phyloP scores from a whole-genome alignment of 768 basidiomycete species.

The Suillus placidus region DNA sequence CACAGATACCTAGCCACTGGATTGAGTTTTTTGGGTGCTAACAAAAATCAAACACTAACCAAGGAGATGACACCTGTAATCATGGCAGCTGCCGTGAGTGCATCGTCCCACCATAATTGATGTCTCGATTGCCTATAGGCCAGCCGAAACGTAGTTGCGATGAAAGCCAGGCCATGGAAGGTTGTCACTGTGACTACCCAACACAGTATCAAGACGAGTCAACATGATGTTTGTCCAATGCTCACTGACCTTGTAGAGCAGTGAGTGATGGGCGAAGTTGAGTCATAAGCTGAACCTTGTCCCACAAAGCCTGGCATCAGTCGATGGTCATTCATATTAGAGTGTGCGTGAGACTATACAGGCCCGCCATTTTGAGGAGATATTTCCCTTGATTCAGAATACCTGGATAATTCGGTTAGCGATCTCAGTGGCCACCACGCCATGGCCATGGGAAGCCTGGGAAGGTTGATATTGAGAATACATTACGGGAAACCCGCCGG shows the following conservation, averaged over 20 bases:
- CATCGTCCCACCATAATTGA: constrained; percentile 15
- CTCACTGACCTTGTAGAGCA: neutral
- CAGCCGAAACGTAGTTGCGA: constrained; percentile 7
- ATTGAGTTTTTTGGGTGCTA: neutral
- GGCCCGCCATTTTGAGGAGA: neutral
- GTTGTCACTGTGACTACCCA: neutral
- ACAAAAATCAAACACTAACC: neutral
- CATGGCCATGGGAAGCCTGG: neutral
- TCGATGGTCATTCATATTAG: neutral
- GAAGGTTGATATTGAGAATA: neutral
- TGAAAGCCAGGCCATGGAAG: constrained; percentile 9
- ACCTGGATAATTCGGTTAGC: neutral
- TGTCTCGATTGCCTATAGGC: constrained; percentile 9
- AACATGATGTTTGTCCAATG: neutral
- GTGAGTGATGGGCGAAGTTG: constrained; percentile 1
- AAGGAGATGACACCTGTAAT: neutral
- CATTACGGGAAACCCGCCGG: too few species aligned
- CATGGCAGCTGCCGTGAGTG: neutral
- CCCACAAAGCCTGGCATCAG: neutral
- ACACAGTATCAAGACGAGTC: neutral
- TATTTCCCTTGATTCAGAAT: neutral
- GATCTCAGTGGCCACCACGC: neutral
- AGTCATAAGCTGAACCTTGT: neutral
- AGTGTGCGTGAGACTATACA: neutral
- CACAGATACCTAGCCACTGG: neutral